Percentiles rank a stretch among this genome's conserved stretches.
phyloP scores from a whole-genome alignment of 1,139 yeast species.

The Schwanniomyces etchellsii region DNA sequence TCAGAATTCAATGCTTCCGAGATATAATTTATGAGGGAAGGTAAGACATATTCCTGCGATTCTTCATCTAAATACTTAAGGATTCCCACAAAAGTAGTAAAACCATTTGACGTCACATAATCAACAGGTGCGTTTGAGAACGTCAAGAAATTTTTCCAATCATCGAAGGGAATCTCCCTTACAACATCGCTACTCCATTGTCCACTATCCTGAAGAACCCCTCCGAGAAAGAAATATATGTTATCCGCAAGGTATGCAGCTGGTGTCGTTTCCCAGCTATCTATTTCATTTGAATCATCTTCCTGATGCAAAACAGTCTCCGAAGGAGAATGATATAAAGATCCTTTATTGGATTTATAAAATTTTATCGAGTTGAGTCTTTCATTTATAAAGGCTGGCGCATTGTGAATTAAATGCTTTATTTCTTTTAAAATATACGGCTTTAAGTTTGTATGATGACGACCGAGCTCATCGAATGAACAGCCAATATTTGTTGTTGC shows the following conservation, averaged over 20 bases:
- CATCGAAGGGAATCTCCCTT: slow-evolving; percentile 32
- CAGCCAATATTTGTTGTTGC: slow-evolving; percentile 54
- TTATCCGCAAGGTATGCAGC: slow-evolving; percentile 44
- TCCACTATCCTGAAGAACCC: slow-evolving; percentile 41
- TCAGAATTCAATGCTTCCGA: slow-evolving; percentile 10
- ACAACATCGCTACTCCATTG: slow-evolving; percentile 45
- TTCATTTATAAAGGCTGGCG: slow-evolving; percentile 35
- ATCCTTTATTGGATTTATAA: slow-evolving; percentile 36
- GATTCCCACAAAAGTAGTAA: slow-evolving; percentile 48
- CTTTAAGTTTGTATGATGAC: slow-evolving; percentile 76
- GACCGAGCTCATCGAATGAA: slow-evolving; percentile 72
- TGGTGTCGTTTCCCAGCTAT: slow-evolving; percentile 48
- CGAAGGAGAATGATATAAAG: slow-evolving; percentile 33
- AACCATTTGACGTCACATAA: slow-evolving; percentile 49
- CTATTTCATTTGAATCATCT: slow-evolving; percentile 31
- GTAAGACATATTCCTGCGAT: slow-evolving; percentile 45
- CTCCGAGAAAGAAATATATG: slow-evolving; percentile 39
- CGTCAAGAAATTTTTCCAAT: slow-evolving; percentile 39
- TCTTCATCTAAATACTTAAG: slow-evolving; percentile 54
- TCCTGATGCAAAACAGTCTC: slow-evolving; percentile 37
- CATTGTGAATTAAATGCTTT: slow-evolving; percentile 36
- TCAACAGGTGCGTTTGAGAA: slow-evolving; percentile 57
- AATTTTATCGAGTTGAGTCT: slow-evolving; percentile 36
- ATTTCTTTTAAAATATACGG: slow-evolving; percentile 52
- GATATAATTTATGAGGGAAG: slow-evolving; percentile 14